Percentiles rank a stretch among this genome's conserved stretches.
Conservation (phyloP, 2,329 filamentous ascomycete species). For the Chaetomium strumarium region DNA sequence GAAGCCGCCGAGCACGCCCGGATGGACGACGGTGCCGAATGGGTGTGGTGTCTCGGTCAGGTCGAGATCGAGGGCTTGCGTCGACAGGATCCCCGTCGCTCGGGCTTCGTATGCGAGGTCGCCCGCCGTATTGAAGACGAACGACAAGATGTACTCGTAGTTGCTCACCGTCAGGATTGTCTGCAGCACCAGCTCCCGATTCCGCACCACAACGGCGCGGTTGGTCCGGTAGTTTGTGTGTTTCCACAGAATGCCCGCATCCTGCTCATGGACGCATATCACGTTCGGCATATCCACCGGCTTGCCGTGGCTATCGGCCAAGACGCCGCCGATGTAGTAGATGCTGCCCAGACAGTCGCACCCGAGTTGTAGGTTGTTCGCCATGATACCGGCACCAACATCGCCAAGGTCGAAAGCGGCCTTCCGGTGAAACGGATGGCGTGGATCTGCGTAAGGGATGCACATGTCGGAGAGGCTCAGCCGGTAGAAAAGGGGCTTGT, state of each 20-base stretch:
- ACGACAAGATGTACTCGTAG: constrained; percentile 65
- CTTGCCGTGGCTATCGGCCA: constrained; percentile 48
- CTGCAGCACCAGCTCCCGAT: constrained; percentile 59
- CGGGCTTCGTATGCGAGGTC: constrained; percentile 56
- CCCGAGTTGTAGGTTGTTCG: constrained; percentile 61
- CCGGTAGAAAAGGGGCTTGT: constrained; percentile 54
- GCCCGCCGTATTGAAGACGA: constrained; percentile 58
- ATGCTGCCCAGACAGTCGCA: constrained; percentile 65
- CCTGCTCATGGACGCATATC: constrained; percentile 64
- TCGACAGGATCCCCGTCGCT: constrained; percentile 60
- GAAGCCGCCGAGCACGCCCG: constrained; percentile 57
- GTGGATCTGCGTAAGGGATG: constrained; percentile 59
- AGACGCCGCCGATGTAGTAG: constrained; percentile 48
- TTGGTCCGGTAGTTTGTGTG: constrained; percentile 63
- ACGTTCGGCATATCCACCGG: constrained; percentile 52
- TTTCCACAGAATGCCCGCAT: constrained; percentile 64
- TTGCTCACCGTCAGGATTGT: constrained; percentile 64
- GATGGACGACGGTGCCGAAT: constrained; percentile 56
- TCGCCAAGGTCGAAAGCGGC: constrained; percentile 64
- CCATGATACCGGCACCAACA: constrained; percentile 56
- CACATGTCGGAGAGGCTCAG: constrained; percentile 56
- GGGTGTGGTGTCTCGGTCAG: constrained; percentile 41
- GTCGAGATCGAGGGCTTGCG: constrained; percentile 47
- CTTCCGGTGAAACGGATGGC: constrained; percentile 58
- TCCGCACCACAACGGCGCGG: constrained; percentile 54